Percentiles rank a stretch among this genome's conserved stretches.
Conservation (phyloP, 495 filamentous ascomycete species). For the Barbatosphaeria neglecta region DNA sequence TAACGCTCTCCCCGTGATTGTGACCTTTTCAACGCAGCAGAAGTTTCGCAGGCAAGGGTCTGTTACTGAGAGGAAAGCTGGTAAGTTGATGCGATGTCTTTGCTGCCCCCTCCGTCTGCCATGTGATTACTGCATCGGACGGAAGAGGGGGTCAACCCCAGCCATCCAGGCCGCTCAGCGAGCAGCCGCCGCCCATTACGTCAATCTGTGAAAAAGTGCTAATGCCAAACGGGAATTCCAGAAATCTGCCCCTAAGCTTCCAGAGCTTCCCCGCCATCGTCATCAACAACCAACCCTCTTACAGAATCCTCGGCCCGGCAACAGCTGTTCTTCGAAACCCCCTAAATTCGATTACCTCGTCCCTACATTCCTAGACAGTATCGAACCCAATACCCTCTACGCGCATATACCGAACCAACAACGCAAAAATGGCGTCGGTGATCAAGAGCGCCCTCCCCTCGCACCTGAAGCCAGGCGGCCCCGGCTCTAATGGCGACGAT, state of each 20-base stretch:
- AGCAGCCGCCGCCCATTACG: conserved; percentile 20
- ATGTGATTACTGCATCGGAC: conserved; percentile 13
- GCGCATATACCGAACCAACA: background rate
- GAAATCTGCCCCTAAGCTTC: conserved; percentile 1
- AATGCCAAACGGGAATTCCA: conserved; percentile 4
- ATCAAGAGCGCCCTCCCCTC: conserved; percentile 61
- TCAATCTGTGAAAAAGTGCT: conserved; percentile 19
- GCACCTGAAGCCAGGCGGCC: conserved; percentile 58
- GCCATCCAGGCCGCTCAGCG: conserved; percentile 7
- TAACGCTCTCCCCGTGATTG: no score
- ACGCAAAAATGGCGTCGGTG: conserved; percentile 53
- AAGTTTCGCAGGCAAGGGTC: no score
- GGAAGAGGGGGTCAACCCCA: conserved; percentile 4
- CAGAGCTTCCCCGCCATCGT: conserved; percentile 2
- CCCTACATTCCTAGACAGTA: background rate
- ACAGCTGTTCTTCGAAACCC: background rate
- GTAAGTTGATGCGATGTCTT: no score
- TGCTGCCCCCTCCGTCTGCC: no score
- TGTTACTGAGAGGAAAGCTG: no score
- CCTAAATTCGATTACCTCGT: background rate
- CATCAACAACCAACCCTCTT: conserved; percentile 2
- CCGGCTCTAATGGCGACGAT: conserved; percentile 37
- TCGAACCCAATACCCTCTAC: background rate
- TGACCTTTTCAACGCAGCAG: no score
- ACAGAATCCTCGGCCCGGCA: background rate